phyloP scores from a whole-genome alignment of 805 yeast species.

The Pichia kluyveri region DNA sequence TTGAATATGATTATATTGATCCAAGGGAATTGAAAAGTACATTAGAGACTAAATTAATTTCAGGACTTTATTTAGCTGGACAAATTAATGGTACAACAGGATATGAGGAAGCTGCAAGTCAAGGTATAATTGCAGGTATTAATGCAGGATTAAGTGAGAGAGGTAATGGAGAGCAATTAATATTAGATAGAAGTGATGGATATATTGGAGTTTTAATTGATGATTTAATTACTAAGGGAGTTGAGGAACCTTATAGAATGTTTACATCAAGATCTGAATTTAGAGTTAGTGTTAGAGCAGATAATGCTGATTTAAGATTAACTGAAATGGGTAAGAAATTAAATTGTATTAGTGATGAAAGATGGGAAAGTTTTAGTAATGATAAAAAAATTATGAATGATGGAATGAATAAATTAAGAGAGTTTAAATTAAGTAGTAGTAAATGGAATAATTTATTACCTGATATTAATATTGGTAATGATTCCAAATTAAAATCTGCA shows the following conservation, averaged over 20 bases:
- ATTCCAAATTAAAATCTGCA: slow-evolving; percentile 48
- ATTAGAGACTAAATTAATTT: slow-evolving; percentile 70
- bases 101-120: slow-evolving; percentile 97
- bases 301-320: slow-evolving; percentile 84
- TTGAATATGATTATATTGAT: slow-evolving; percentile 92
- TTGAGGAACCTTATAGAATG: slow-evolving; percentile 96
- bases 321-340: slow-evolving; percentile 56
- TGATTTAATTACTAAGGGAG: slow-evolving; percentile 91
- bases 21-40: slow-evolving; percentile 78
- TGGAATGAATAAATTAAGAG: slow-evolving; percentile 37
- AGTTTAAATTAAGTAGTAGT: slow-evolving; percentile 39
- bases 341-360: slow-evolving; percentile 57
- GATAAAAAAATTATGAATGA: slow-evolving; percentile 39
- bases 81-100: slow-evolving; percentile 99
- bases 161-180: slow-evolving; percentile 25
- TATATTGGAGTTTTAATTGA: slow-evolving; percentile 89
- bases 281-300: slow-evolving; percentile 81
- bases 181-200: slow-evolving; percentile 69
- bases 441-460: slow-evolving; percentile 53
- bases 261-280: slow-evolving; percentile 95
- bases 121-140: slow-evolving; percentile 91
- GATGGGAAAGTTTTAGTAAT: slow-evolving; percentile 40
- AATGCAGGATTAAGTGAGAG: slow-evolving; percentile 70
- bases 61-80: slow-evolving; percentile 84
- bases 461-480: slow-evolving; percentile 42